Percentiles rank a stretch among this genome's conserved stretches.
These are phyloP conservation scores for Colletotrichum plurivorum DNA, from an alignment of 2,329 filamentous ascomycete genomes.

Conservation along the genomic window DNA sequence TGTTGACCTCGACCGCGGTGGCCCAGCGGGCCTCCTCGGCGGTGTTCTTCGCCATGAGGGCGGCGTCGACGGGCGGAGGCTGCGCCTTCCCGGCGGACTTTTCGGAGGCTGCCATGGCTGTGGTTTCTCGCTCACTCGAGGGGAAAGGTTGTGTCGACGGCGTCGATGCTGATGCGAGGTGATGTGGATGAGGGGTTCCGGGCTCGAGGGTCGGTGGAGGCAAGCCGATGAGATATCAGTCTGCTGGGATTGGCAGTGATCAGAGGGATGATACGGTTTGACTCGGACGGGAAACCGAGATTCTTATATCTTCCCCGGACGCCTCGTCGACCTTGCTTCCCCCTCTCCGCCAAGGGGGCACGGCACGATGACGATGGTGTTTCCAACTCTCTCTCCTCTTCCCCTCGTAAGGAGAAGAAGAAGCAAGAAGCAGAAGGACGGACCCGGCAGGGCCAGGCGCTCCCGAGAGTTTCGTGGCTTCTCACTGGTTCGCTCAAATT, in stretches of 20 bases:
- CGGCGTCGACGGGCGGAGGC: slow-evolving; percentile 1
- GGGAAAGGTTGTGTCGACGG: too few relatives aligned
- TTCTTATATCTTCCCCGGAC: slow-evolving; percentile 28
- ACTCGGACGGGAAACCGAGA: slow-evolving; percentile 15
- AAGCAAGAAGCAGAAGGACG: slow-evolving; percentile 2
- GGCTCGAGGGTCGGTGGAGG: background rate
- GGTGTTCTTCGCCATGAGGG: slow-evolving; percentile 13
- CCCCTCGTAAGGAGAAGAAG: slow-evolving; percentile 4
- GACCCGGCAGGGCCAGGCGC: too few relatives aligned
- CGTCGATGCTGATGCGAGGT: too few relatives aligned
- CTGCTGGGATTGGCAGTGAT: background rate
- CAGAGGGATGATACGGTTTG: background rate
- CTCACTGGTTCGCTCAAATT: slow-evolving; percentile 40
- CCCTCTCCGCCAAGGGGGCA: slow-evolving; percentile 12
- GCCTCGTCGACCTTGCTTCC: slow-evolving; percentile 1
- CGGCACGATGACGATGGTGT: slow-evolving; percentile 12
- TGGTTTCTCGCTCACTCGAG: background rate
- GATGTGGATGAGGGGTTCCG: background rate
- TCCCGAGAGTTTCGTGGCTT: slow-evolving; percentile 10
- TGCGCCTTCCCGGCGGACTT: slow-evolving; percentile 19
- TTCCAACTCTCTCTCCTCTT: too few relatives aligned
- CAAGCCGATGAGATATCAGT: background rate
- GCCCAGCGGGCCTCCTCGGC: slow-evolving; percentile 52
- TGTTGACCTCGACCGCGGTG: slow-evolving; percentile 55
- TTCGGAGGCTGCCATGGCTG: slow-evolving; percentile 16